phyloP scores from a whole-genome alignment of 176 grass and related monocot species.

The Oryza coarctata region DNA sequence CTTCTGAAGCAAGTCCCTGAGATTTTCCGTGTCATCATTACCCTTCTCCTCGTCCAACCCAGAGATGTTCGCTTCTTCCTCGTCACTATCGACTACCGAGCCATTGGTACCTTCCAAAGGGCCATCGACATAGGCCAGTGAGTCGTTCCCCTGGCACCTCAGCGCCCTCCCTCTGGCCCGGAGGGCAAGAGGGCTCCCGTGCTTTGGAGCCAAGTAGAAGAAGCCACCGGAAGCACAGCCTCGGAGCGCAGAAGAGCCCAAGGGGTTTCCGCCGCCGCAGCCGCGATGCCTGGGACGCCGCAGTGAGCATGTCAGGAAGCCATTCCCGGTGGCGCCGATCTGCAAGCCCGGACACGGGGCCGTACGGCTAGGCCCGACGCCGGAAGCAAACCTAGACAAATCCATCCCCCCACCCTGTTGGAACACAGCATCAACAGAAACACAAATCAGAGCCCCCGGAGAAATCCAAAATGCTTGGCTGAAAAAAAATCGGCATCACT shows the following conservation, averaged over 20 bases:
- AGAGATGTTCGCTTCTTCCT: not conserved
- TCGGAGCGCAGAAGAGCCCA: slow-evolving; percentile 31
- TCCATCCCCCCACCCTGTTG: slow-evolving; percentile 40
- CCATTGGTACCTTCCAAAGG: slow-evolving; percentile 28
- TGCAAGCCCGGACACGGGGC: slow-evolving; percentile 18
- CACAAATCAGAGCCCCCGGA: slow-evolving; percentile 3
- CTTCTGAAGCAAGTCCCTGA: slow-evolving; percentile 59
- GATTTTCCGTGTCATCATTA: slow-evolving; percentile 33
- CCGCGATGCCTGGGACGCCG: slow-evolving; percentile 24
- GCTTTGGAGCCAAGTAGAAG: slow-evolving; percentile 4
- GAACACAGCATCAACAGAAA: not conserved
- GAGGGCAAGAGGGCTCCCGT: not conserved
- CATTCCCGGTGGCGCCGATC: slow-evolving; percentile 37
- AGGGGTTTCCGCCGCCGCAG: slow-evolving; percentile 20
- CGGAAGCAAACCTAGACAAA: slow-evolving; percentile 48
- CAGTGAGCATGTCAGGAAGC: slow-evolving; percentile 22
- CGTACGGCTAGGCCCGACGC: slow-evolving; percentile 31
- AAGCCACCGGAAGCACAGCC: not conserved
- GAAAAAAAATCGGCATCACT: not conserved
- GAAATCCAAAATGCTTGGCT: not conserved
- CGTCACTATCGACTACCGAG: slow-evolving; percentile 16
- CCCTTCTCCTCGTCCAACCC: slow-evolving; percentile 47
- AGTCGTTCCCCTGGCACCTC: slow-evolving; percentile 69
- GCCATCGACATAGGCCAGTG: slow-evolving; percentile 55
- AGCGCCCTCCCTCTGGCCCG: not conserved